Base-by-base conservation (phyloP, 2,329 filamentous ascomycete genomes). In the Conoideocrella luteorostrata region DNA sequence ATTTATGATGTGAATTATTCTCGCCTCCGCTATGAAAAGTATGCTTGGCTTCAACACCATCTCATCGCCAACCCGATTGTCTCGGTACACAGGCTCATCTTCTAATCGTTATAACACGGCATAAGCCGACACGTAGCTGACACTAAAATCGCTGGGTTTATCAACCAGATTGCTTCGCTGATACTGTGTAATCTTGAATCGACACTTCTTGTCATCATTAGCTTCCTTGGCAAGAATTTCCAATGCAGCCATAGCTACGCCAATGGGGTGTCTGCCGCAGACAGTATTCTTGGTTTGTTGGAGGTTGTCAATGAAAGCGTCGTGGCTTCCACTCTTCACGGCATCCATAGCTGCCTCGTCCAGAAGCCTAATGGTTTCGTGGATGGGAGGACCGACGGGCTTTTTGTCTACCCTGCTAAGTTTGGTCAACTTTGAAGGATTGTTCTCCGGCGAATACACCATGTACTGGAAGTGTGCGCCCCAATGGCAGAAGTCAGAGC, bases 401-500 rank as follows among this genome's bases (percentile, higher is more conserved):
- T 45, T 61, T 0, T 56, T 56, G 2, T 61, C 60, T 7, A 55
- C 50, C 3, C 60, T 43, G 5, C 53, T 47, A 28, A 69, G 68
- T 18, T 57, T 68, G 50, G 50, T 70, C 57, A 68, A 64, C 48
- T 58, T 63, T 52, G 20, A 70, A 2, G 67, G 50, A 11, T 65
- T 59, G 28, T 58, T 61, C 56, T 51, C 71, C 44, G 48, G 75
- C 47, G 47, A 75, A 61, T 96, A 95, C 47, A 84, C 84, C 22
- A 82, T 87, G 63, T 97, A 98, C 44, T 39, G 39, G 63, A 96
- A 98, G 39, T 88, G 76, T 0, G 71, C 55, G 10, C 93, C 93
- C 93, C 93, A 98, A 64, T 98, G 93, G 51, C 91, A 96, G 62
- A 98, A 98, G 62, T 98, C 93, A 1, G 89, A 95, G 62, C 86